Evolutionary conservation across 495 filamentous ascomycete species (phyloP).

Genomic region (Talaromyces thailandensis): DNA sequence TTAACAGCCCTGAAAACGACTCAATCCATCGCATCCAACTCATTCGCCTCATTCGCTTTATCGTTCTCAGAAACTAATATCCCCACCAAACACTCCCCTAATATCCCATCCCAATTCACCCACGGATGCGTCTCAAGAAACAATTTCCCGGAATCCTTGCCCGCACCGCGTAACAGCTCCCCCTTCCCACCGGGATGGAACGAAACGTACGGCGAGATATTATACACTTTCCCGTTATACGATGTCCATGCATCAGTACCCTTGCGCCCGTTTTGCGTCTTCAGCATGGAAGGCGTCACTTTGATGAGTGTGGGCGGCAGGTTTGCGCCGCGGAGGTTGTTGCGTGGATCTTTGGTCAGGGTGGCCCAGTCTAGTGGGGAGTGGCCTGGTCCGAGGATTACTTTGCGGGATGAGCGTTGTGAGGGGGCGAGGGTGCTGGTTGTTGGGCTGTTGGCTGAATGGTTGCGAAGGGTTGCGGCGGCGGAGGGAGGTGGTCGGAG

Average conservation of each 20-base stretch:
- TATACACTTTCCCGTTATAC: constrained; percentile 83
- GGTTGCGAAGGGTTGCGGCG: constrained; percentile 22
- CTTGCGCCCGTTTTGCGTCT: constrained; percentile 64
- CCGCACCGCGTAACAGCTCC: constrained; percentile 74
- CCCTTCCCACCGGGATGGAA: constrained; percentile 90
- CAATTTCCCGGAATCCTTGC: constrained; percentile 57
- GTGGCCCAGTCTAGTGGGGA: constrained; percentile 94
- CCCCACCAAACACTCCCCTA: constrained; percentile 77
- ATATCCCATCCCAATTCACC: constrained; percentile 96
- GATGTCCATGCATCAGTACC: constrained; percentile 84
- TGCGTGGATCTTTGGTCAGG: constrained; percentile 52
- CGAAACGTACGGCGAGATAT: constrained; percentile 78
- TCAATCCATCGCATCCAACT: constrained; percentile 68
- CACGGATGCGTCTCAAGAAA: constrained; percentile 94
- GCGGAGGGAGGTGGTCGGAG: constrained; percentile 26
- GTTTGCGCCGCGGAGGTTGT: constrained; percentile 56
- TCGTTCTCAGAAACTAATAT: constrained; percentile 76
- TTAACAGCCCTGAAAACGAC: not conserved
- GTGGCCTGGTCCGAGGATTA: constrained; percentile 75
- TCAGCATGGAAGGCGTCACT: constrained; percentile 73
- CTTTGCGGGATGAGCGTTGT: constrained; percentile 40
- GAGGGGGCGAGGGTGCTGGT: constrained; percentile 27
- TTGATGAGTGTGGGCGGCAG: constrained; percentile 43
- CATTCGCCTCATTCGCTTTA: constrained; percentile 26
- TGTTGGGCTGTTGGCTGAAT: constrained; percentile 21